Base-by-base conservation (phyloP, 2,329 filamentous ascomycete species). In the Metarhizium brunneum region DNA sequence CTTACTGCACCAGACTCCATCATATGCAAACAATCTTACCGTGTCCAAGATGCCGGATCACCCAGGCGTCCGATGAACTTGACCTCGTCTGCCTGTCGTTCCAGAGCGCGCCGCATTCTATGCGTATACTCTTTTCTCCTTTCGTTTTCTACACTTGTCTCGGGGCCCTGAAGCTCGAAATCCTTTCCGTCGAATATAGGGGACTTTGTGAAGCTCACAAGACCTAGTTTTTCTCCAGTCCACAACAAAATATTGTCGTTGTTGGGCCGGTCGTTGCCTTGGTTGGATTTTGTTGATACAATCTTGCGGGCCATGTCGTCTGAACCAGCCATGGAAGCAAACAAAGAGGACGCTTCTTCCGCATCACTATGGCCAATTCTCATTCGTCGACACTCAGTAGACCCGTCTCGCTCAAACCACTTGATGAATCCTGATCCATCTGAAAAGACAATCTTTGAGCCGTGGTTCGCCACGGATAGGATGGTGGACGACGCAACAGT, bases 381-480 rank as follows among this genome's bases (percentile, higher is more conserved):
- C 58, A 77, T 72, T 59, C 73, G 70, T 52, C 82, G 74, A 47
- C 80, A 78, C 61, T 85, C 81, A 6, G 81, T 84, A 58, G 78
- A 76, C 0, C 88, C 91, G 65, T 96, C 90, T 40, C 92, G 79
- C 70, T 97, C 92, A 48, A 95, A 83, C 92, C 92, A 97, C 68
- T 90, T 92, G 59, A 97, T 70, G 52, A 86, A 84, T 0, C 92
- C 92, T 29, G 90, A 84, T 1, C 88, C 88, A 64, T 97, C 92
- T 2, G 89, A 89, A 61, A 88, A 88, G 18, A 90, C 90, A 36
- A 96, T 80, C 4, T 88, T 81, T 7, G 86, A 87, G 4, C 92
- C 92, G 61, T 97, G 92, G 16, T 85, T 84, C 4, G 85, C 83
- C 0, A 94, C 87, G 0, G 88, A 90, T 13, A 97, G 76, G 2